phyloP scores from a whole-genome alignment of 1,284 basidiomycete species.

The Microbotryum intermedium region DNA sequence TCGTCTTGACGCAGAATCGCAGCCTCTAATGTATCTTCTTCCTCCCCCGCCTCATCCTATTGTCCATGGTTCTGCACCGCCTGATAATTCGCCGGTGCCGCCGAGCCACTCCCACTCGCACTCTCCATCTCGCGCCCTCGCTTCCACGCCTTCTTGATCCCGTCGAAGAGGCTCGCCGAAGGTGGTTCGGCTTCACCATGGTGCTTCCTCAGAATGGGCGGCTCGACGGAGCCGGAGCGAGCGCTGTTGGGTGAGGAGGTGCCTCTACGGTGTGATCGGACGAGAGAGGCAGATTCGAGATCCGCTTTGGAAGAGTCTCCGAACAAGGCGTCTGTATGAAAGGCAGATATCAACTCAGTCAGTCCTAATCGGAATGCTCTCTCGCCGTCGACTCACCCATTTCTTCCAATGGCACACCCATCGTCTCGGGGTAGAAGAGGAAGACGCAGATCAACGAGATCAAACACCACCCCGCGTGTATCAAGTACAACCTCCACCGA shows the following conservation, averaged over 20 bases:
- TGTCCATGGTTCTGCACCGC: neutral
- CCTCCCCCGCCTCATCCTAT: constrained; percentile 8
- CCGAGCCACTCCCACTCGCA: constrained; percentile 1
- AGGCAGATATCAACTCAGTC: too few relatives aligned
- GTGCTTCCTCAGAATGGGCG: constrained; percentile 10
- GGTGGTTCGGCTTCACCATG: constrained; percentile 2
- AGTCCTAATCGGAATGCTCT: neutral
- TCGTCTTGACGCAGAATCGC: too few relatives aligned
- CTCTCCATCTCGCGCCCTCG: constrained; percentile 9
- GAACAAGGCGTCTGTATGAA: constrained; percentile 15
- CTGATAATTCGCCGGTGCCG: neutral
- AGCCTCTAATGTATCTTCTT: neutral
- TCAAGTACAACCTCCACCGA: constrained; percentile 85
- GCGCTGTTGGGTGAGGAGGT: constrained; percentile 7
- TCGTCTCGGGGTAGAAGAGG: constrained; percentile 47
- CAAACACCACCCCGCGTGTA: constrained; percentile 58
- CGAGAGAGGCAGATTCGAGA: neutral
- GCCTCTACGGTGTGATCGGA: neutral
- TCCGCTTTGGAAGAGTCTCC: constrained; percentile 8
- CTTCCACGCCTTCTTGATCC: constrained; percentile 10
- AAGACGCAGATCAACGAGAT: constrained; percentile 44
- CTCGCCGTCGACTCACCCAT: constrained; percentile 37
- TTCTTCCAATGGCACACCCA: constrained; percentile 48
- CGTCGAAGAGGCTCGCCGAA: neutral
- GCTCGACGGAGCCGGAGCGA: constrained; percentile 10